Base-by-base conservation (phyloP, 106 monocot genomes). In the Amphibolis antarctica region DNA sequence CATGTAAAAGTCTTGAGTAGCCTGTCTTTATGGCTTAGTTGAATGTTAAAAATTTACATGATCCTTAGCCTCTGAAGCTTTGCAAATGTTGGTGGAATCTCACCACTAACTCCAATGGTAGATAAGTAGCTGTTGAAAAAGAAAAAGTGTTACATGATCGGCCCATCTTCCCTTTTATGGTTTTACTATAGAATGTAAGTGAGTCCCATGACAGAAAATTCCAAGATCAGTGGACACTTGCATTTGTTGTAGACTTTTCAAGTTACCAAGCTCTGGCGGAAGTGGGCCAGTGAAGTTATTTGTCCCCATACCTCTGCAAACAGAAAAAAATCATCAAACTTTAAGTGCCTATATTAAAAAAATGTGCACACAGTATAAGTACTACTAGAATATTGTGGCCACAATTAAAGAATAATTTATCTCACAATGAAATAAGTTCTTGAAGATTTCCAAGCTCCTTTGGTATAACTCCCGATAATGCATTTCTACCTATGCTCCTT, bases 281-380 rank as follows among this genome's bases (percentile, higher is more conserved):
- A 68, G 27, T 23, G 55, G 4, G 23, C 67, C 67, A 53, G 10
- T 68, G 42, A 56, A 68, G 19, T 55, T 45, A 42, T 68, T 68
- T 1, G 21, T 42, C 3, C 18, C 20, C 6, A 68, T 36, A 1
- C 54, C 24, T 26, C 67, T 68, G n/a, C 11, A 55, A n/a, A 29
- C 30, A 28, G 12, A 13, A 6, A 28, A 26, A 25, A 27, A n/a
- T n/a, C n/a, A n/a, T n/a, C n/a, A n/a, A n/a, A 36, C 7, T 36
- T 7, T 36, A 36, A 36, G 36, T 36, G 36, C 36, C 2, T 36
- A 4, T 43, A 21, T 20, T 7, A 0, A 55, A 23, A 5, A 55
- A 36, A 28, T 3, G 28, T 18, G 10, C 9, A 24, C 11, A 1
- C 26, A 2, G 20, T 9, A 0, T 20, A 12, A 0, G 25, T 27